These are phyloP conservation scores for Solanum etuberosum DNA, from an alignment of 257 asterid species.

Conservation along the genomic window DNA sequence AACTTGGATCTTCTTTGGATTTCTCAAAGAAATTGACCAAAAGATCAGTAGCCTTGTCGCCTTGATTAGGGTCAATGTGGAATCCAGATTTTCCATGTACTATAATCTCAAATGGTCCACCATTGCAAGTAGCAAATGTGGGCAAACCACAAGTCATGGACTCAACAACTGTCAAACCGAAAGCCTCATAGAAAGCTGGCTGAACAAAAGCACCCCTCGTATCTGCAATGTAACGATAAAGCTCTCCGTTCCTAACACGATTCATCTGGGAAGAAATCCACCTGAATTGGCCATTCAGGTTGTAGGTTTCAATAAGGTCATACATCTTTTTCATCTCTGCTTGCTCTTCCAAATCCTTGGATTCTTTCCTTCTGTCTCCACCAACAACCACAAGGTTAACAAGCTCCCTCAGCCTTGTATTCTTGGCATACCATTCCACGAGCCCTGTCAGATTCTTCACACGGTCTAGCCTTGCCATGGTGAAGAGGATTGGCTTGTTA, in stretches of 20 bases:
- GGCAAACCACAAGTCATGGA: slow-evolving; percentile 12
- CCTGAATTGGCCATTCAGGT: slow-evolving; percentile 10
- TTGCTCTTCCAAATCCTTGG: slow-evolving; percentile 10
- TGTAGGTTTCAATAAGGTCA: slow-evolving; percentile 1
- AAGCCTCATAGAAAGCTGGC: slow-evolving; percentile 11
- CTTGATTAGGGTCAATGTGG: slow-evolving; percentile 9
- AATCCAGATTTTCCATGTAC: slow-evolving; percentile 10
- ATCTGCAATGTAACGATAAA: slow-evolving; percentile 9
- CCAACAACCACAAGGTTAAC: slow-evolving; percentile 11
- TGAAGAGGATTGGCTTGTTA: slow-evolving; percentile 4
- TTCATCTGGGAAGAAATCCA: slow-evolving; percentile 13
- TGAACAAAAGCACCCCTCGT: slow-evolving; percentile 9
- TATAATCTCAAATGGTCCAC: slow-evolving; percentile 10
- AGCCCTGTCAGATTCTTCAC: slow-evolving; percentile 10
- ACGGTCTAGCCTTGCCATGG: slow-evolving; percentile 13
- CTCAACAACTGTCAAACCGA: slow-evolving; percentile 6
- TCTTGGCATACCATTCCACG: slow-evolving; percentile 12
- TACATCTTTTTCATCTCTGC: slow-evolving; percentile 10
- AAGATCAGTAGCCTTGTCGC: slow-evolving; percentile 2
- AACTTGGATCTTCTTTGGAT: slow-evolving; percentile 7
- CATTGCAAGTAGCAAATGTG: slow-evolving; percentile 11
- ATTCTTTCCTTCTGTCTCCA: slow-evolving; percentile 9
- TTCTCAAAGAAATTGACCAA: slow-evolving; percentile 4
- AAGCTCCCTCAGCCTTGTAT: slow-evolving; percentile 7
- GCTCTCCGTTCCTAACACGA: slow-evolving; percentile 11